phyloP scores from a whole-genome alignment of 345 rosid species.

The Dipteronia sinensis region DNA sequence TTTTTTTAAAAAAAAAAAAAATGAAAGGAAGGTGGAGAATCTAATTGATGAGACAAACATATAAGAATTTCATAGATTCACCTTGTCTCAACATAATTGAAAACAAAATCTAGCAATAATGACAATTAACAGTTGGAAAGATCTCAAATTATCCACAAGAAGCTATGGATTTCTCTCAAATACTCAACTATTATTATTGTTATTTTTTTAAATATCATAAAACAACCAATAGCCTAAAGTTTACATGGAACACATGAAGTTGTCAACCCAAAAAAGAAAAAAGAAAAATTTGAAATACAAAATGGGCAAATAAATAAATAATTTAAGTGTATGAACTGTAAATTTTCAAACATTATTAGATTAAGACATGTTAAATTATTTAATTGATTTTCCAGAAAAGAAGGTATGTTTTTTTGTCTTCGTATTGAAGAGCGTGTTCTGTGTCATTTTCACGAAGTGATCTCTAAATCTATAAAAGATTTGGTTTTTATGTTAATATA shows the following conservation, averaged over 20 bases:
- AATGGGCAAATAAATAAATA: not conserved
- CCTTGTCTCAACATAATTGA: not conserved
- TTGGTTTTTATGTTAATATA: conserved; percentile 17
- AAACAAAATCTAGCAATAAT: not conserved
- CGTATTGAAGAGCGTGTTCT: conserved; percentile 8
- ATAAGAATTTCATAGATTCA: not conserved
- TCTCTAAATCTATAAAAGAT: conserved; percentile 34
- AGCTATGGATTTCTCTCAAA: not conserved
- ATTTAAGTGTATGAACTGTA: not conserved
- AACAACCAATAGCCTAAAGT: not conserved
- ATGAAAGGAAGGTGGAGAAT: not conserved
- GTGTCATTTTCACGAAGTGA: conserved; percentile 35
- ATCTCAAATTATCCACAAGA: not conserved
- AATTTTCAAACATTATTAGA: conserved; percentile 18
- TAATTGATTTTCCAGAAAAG: not conserved
- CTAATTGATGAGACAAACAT: not conserved
- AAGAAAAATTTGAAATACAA: not conserved
- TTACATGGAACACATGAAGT: not conserved
- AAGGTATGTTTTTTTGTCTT: conserved; percentile 21
- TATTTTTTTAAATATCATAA: no score
- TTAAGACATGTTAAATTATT: conserved; percentile 20
- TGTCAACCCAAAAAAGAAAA: not conserved
- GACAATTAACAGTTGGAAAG: not conserved
- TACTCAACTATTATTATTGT: not conserved
- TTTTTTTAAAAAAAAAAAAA: not conserved